A percentile compares a stretch with the other conserved stretches of the same genome.
phyloP scores from a whole-genome alignment of 768 basidiomycete species.

The Cystofilobasidium bisporidii region DNA sequence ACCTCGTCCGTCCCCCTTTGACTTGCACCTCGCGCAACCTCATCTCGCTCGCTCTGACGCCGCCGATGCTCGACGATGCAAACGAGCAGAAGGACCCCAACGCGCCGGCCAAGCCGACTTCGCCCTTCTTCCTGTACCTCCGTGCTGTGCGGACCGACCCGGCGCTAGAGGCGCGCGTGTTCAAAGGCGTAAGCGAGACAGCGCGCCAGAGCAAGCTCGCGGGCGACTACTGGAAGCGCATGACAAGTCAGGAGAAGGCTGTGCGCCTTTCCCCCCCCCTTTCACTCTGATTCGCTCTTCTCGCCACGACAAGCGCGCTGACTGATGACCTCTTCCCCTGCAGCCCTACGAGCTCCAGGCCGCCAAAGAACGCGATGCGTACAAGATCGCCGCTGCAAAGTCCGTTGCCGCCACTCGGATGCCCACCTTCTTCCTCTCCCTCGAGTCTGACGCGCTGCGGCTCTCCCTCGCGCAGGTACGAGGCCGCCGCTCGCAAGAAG shows the following conservation, averaged over 20 bases:
- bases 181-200: slow-evolving; percentile 83
- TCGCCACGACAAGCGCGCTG: too few species aligned
- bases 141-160: slow-evolving; percentile 77
- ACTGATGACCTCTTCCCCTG: not conserved
- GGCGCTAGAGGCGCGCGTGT: slow-evolving; percentile 63
- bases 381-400: not conserved
- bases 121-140: slow-evolving; percentile 90
- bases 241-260: slow-evolving; percentile 88
- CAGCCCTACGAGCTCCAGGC: not conserved
- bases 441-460: not conserved
- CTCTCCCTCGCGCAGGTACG: too few species aligned
- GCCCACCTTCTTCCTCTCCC: not conserved
- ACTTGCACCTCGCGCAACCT: not conserved
- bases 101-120: slow-evolving; percentile 88
- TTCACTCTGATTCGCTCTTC: not conserved
- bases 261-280: slow-evolving; percentile 43
- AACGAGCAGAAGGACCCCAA: slow-evolving; percentile 67
- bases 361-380: not conserved
- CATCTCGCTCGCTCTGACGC: not conserved
- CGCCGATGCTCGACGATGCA: not conserved
- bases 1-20: slow-evolving; percentile 45
- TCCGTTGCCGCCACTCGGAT: not conserved
- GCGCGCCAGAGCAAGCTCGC: slow-evolving; percentile 90
- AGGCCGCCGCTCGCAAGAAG: too few species aligned
- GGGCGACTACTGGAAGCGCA: slow-evolving; percentile 82